Evolutionary conservation across 148 eudicot genomes (phyloP).

Genomic region (Persicaria maculosa): DNA sequence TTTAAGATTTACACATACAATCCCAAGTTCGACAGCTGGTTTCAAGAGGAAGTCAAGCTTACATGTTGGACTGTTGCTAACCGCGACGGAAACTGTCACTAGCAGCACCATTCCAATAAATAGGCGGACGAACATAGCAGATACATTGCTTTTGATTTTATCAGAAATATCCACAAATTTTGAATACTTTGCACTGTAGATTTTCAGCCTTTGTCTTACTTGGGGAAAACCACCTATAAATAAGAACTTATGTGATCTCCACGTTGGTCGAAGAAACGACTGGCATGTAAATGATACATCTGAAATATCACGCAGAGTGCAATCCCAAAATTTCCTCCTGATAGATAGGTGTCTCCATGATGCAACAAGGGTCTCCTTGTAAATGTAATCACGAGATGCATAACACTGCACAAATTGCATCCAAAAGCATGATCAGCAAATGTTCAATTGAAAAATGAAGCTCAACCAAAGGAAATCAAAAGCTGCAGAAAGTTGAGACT

Average conservation of each 20-base stretch:
- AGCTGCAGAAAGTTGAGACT: not conserved
- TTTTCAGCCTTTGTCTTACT: constrained; percentile 26
- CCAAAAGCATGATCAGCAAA: not conserved
- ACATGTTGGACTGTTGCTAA: constrained; percentile 61
- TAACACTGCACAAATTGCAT: constrained; percentile 2
- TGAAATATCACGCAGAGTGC: not conserved
- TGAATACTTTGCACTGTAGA: constrained; percentile 20
- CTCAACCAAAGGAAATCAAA: not conserved
- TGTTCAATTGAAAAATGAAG: not conserved
- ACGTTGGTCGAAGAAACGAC: constrained; percentile 16
- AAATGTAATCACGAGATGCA: not conserved
- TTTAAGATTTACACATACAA: constrained; percentile 2
- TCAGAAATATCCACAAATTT: constrained; percentile 29
- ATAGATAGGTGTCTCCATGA: constrained; percentile 16
- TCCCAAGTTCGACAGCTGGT: not conserved
- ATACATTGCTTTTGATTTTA: constrained; percentile 18
- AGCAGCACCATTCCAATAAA: constrained; percentile 57
- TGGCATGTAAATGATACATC: not conserved
- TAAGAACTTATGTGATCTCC: constrained; percentile 16
- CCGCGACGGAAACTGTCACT: constrained; percentile 48
- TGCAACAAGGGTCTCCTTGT: not conserved
- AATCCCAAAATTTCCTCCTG: not conserved
- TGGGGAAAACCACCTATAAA: constrained; percentile 22
- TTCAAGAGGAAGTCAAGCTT: constrained; percentile 28
- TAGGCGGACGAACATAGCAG: constrained; percentile 29